phyloP scores from a whole-genome alignment of 305 asterid species.

The Euphrasia arctica region DNA sequence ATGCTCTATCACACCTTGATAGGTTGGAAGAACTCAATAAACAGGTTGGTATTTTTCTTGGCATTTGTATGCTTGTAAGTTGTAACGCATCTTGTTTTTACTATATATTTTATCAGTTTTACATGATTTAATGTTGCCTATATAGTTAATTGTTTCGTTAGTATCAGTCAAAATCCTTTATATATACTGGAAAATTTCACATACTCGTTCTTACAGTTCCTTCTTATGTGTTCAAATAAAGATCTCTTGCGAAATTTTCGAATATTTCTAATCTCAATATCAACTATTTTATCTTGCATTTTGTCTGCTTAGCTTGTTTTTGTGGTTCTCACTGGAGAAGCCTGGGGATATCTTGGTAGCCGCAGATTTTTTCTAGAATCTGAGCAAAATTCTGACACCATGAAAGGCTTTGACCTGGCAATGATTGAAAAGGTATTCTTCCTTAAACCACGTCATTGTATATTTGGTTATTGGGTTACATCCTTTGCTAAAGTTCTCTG shows the following conservation, averaged over 20 bases:
- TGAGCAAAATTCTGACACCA: slow-evolving; percentile 68
- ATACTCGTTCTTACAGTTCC: slow-evolving; percentile 10
- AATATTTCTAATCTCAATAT: slow-evolving; percentile 15
- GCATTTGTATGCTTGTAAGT: slow-evolving; percentile 13
- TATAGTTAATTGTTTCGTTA: slow-evolving; percentile 17
- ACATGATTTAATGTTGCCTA: slow-evolving; percentile 12
- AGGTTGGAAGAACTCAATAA: slow-evolving; percentile 61
- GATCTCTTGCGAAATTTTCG: slow-evolving; percentile 11
- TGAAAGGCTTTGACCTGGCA: slow-evolving; percentile 66
- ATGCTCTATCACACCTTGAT: slow-evolving; percentile 71
- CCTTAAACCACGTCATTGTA: slow-evolving; percentile 22
- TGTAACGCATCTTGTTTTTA: slow-evolving; percentile 13
- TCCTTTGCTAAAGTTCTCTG: slow-evolving; percentile 7
- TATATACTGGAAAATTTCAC: not conserved
- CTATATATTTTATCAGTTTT: slow-evolving; percentile 15
- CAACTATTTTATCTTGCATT: slow-evolving; percentile 20
- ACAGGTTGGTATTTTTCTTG: slow-evolving; percentile 53
- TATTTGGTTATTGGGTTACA: slow-evolving; percentile 16
- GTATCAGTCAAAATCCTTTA: not conserved
- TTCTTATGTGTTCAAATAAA: slow-evolving; percentile 12
- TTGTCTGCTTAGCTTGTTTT: slow-evolving; percentile 74
- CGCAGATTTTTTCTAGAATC: slow-evolving; percentile 79
- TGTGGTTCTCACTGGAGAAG: slow-evolving; percentile 92
- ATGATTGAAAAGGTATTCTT: slow-evolving; percentile 68
- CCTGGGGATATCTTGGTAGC: slow-evolving; percentile 99